These are phyloP conservation scores for Blyttiomyces sp. DNA, from an alignment of 371 early-diverging fungal species.

Conservation along the genomic window DNA sequence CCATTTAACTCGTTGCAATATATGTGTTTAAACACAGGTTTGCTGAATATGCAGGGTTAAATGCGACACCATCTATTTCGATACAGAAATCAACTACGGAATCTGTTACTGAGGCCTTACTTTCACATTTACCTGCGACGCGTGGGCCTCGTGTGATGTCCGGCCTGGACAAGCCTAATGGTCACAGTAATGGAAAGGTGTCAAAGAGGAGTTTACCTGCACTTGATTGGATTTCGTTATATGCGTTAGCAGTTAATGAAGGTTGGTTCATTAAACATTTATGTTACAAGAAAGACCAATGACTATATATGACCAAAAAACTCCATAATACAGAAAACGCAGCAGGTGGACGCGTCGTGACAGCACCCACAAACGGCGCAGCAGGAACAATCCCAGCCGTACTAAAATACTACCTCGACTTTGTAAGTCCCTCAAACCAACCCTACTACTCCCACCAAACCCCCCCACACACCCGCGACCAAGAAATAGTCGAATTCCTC, in stretches of 20 bases:
- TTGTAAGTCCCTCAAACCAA: conserved; percentile 82
- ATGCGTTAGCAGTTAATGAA: conserved; percentile 96
- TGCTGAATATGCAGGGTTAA: conserved; percentile 29
- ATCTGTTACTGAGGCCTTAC: too few species aligned
- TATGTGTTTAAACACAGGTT: not conserved
- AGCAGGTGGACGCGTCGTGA: conserved; percentile 72
- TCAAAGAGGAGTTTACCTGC: conserved; percentile 58
- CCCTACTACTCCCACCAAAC: too few species aligned
- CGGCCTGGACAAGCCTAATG: too few species aligned
- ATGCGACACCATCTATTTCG: conserved; percentile 16
- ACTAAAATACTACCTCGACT: conserved; percentile 91
- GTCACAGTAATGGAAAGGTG: too few species aligned
- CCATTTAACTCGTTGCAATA: not conserved
- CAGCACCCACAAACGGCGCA: conserved; percentile 90
- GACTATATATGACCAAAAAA: not conserved
- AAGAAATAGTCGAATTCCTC: conserved; percentile 87
- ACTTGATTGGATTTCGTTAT: conserved; percentile 90
- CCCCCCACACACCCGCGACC: conserved; percentile 59
- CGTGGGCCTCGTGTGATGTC: too few species aligned
- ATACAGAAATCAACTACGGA: too few species aligned
- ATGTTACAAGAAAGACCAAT: too few species aligned
- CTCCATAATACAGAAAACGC: conserved; percentile 68
- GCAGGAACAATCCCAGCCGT: conserved; percentile 93
- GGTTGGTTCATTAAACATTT: conserved; percentile 14
- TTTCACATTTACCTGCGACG: too few species aligned